A percentile compares a stretch with the other conserved stretches of the same genome.
Conservation (phyloP, 2,329 filamentous ascomycete species). For the Cadophora sp. region DNA sequence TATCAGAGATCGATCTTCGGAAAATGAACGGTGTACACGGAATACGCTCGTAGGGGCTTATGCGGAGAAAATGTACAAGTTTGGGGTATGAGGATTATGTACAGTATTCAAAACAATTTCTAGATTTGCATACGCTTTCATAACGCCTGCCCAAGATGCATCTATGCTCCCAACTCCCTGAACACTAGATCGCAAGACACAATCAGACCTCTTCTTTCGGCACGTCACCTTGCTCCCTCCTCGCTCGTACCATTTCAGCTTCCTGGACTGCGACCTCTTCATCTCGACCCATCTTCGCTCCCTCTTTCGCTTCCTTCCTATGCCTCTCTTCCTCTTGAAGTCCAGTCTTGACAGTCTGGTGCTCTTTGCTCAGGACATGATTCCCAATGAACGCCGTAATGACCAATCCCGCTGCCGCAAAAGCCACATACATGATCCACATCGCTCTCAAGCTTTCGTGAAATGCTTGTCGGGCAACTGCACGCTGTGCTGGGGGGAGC, state of each 20-base stretch:
- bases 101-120: background rate
- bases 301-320: conserved; percentile 32
- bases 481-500: conserved; percentile 34
- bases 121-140: background rate
- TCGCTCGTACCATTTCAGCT: background rate
- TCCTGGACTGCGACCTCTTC: conserved; percentile 2
- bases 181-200: background rate
- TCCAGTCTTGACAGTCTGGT: conserved; percentile 59
- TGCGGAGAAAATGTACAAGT: background rate
- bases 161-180: background rate
- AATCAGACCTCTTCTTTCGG: conserved; percentile 15
- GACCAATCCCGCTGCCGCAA: conserved; percentile 45
- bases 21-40: too few species aligned
- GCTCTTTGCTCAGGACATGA: conserved; percentile 53
- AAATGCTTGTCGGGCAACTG: conserved; percentile 37
- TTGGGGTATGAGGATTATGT: background rate
- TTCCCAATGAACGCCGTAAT: conserved; percentile 53
- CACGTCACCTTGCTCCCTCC: background rate
- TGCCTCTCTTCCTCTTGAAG: conserved; percentile 36
- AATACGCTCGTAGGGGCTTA: background rate
- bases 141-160: background rate
- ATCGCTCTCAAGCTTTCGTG: conserved; percentile 37
- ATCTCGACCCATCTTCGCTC: conserved; percentile 26
- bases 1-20: too few species aligned
- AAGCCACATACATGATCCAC: conserved; percentile 43